Base-by-base conservation (phyloP, 139 green algal genomes). In the Picochlorum sp. region DNA sequence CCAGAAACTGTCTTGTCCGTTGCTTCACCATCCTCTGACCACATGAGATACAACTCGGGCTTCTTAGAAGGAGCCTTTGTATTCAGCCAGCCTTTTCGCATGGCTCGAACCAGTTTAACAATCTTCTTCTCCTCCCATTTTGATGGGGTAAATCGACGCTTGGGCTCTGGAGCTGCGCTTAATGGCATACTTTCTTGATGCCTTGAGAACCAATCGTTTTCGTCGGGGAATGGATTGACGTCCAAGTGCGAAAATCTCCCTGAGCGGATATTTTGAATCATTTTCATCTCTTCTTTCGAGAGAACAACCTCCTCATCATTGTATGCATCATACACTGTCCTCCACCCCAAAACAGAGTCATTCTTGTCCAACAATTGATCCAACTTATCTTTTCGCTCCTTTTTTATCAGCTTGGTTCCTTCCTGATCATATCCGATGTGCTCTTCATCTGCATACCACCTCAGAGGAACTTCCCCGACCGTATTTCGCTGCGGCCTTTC, bases 311-410 rank as follows among this genome's bases (percentile, higher is more conserved):
- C 83, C 70, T 97, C 91, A 58, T 95, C 90, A 50, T 97, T 97
- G 75, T 98, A 97, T 43, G 89, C 83, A 57, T 97, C 90, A 59
- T 98, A 96, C 8, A 97, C 79, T 12, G 80, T 94, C n/a, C 81
- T 75, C 56, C 43, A 50, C 26, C 16, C 59, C 26, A 53, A 2
- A 24, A 30, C 22, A 5, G 50, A 45, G 68, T 94, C 87, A 29
- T 79, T 79, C 16, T 66, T 56, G 5, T 80, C 75, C 55, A 95
- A 62, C 50, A 90, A 74, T 35, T 56, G 50, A 25, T 96, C 89
- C 41, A 97, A 72, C 35, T 59, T 63, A 73, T 97, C 90, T 22
- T 64, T 50, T 22, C 66, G 55, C 10, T 47, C 35, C 14, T 59
- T 60, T 61, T 82, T 85, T 10, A 63, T 70, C 26, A 97, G 72